Percentiles rank a stretch among this genome's conserved stretches.
These are phyloP conservation scores for Hymenoscyphus repandus DNA, from an alignment of 2,329 filamentous ascomycete genomes.

Conservation along the genomic window DNA sequence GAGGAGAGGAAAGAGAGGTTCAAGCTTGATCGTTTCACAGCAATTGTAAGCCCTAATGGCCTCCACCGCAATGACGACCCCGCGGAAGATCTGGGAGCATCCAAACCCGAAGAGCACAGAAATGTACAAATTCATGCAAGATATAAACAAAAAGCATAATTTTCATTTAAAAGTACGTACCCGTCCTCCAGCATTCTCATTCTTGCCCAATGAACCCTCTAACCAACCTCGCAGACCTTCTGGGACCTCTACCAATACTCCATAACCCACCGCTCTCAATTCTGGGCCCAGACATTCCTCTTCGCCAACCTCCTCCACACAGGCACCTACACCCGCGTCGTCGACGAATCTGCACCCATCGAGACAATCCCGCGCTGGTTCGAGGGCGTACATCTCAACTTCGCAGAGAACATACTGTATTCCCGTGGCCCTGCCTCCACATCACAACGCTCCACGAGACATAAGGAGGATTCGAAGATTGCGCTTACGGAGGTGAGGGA, in stretches of 20 bases:
- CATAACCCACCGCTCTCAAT: conserved; percentile 52
- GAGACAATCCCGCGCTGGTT: conserved; percentile 74
- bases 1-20: too few species aligned
- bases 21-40: too few species aligned
- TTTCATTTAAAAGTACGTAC: conserved; percentile 50
- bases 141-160: conserved; percentile 52
- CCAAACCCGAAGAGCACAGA: conserved; percentile 53
- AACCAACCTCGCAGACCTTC: conserved; percentile 48
- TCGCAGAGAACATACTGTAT: conserved; percentile 75
- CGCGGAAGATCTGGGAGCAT: conserved; percentile 65
- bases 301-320: conserved; percentile 56
- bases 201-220: not conserved
- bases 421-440: conserved; percentile 39
- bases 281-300: conserved; percentile 62
- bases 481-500: conserved; percentile 71
- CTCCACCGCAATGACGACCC: conserved; percentile 28
- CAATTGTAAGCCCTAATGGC: conserved; percentile 20
- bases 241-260: conserved; percentile 68
- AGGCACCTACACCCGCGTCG: conserved; percentile 52
- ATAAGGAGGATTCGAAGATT: conserved; percentile 67
- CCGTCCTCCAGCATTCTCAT: not conserved
- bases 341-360: conserved; percentile 67
- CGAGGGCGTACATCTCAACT: conserved; percentile 67
- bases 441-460: conserved; percentile 42
- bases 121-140: conserved; percentile 64